phyloP scores from a whole-genome alignment of 768 basidiomycete species.

The Ramaria rubella region DNA sequence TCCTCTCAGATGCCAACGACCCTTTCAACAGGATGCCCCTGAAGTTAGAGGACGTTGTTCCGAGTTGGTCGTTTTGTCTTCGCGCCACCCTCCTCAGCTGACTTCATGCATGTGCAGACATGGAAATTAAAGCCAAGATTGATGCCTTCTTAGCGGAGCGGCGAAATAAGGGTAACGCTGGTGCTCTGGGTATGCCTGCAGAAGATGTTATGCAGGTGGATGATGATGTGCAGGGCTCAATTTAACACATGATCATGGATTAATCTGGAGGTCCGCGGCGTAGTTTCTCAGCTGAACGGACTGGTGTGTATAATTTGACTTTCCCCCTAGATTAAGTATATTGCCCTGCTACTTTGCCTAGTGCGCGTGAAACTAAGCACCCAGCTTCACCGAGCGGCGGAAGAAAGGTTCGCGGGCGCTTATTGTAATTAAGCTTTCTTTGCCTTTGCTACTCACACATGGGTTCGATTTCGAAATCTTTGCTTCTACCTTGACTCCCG shows the following conservation, averaged over 20 bases:
- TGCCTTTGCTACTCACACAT: too few species aligned
- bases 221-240: conserved; percentile 1
- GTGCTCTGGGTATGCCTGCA: conserved; percentile 14
- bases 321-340: too few species aligned
- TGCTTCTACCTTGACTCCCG: too few species aligned
- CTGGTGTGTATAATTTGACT: not conserved
- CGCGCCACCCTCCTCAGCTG: conserved; percentile 2
- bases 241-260: not conserved
- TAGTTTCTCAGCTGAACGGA: not conserved
- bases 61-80: conserved; percentile 45
- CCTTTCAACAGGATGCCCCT: conserved; percentile 93
- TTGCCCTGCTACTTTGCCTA: too few species aligned
- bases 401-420: too few species aligned
- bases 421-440: too few species aligned
- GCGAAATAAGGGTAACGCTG: conserved; percentile 29
- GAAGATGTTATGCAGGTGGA: conserved; percentile 29
- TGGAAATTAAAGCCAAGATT: conserved; percentile 68
- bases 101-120: conserved; percentile 37
- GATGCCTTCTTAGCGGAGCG: conserved; percentile 62
- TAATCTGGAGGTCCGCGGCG: not conserved
- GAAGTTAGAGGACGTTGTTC: conserved; percentile 67
- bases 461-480: too few species aligned
- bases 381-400: too few species aligned
- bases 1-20: conserved; percentile 86
- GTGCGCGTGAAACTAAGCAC: too few species aligned